phyloP scores from a whole-genome alignment of 805 yeast species.

The Kuraishia capsulata region DNA sequence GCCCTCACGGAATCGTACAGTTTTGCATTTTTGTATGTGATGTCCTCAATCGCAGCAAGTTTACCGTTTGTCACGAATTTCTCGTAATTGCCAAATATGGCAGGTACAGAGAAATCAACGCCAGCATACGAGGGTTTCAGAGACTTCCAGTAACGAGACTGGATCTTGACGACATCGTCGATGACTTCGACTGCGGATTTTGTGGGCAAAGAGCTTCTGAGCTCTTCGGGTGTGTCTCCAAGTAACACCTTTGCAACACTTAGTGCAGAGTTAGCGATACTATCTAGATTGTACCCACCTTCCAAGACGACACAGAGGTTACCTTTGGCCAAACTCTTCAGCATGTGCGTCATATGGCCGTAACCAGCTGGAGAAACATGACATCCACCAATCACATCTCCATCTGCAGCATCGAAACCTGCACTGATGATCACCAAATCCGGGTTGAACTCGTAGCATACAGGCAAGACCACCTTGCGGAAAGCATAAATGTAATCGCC shows the following conservation, averaged over 20 bases:
- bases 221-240: slow-evolving; percentile 90
- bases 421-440: slow-evolving; percentile 89
- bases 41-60: slow-evolving; percentile 26
- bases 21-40: slow-evolving; percentile 33
- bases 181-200: slow-evolving; percentile 72
- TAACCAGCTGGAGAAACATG: slow-evolving; percentile 94
- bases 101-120: slow-evolving; percentile 19
- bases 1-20: slow-evolving; percentile 70
- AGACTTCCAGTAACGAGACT: slow-evolving; percentile 82
- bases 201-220: slow-evolving; percentile 58
- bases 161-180: slow-evolving; percentile 70
- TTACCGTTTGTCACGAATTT: slow-evolving; percentile 29
- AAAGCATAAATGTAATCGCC: slow-evolving; percentile 94
- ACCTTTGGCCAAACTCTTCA: slow-evolving; percentile 83
- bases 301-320: slow-evolving; percentile 83
- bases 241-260: slow-evolving; percentile 85
- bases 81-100: slow-evolving; percentile 20
- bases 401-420: slow-evolving; percentile 98
- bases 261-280: slow-evolving; percentile 83
- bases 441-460: slow-evolving; percentile 82
- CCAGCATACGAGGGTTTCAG: slow-evolving; percentile 57
- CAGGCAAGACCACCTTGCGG: slow-evolving; percentile 76
- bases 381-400: slow-evolving; percentile 95
- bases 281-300: slow-evolving; percentile 93
- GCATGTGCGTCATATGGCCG: slow-evolving; percentile 90